A percentile compares a stretch with the other conserved stretches of the same genome.
Evolutionary conservation across 2,329 filamentous ascomycete genomes (phyloP).

Genomic region (Aspergillus fumigatus): DNA sequence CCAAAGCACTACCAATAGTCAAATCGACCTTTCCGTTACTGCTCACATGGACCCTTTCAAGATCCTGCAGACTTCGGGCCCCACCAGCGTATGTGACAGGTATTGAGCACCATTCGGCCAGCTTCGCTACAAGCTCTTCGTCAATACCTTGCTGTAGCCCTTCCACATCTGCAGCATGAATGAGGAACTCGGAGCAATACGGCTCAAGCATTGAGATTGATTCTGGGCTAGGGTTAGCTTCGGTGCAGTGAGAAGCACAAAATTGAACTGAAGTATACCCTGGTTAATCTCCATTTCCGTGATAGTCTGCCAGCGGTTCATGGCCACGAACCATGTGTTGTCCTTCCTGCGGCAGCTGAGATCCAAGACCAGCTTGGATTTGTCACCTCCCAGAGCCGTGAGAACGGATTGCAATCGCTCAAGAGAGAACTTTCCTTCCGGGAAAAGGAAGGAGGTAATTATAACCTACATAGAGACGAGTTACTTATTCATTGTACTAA

Average conservation of each 20-base stretch:
- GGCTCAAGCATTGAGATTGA: conserved; percentile 77
- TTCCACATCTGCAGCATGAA: conserved; percentile 96
- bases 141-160: conserved; percentile 90
- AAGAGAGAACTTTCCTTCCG: conserved; percentile 74
- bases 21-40: conserved; percentile 82
- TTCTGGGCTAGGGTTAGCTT: conserved; percentile 48
- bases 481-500: neutral
- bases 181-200: conserved; percentile 93
- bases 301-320: conserved; percentile 98
- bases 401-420: conserved; percentile 71
- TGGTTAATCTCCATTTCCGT: conserved; percentile 92
- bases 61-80: conserved; percentile 74
- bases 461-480: conserved; percentile 65
- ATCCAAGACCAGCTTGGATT: conserved; percentile 82
- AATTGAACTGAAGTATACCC: conserved; percentile 50
- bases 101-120: conserved; percentile 83
- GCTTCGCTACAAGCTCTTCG: conserved; percentile 68
- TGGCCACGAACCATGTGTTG: conserved; percentile 88
- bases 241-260: neutral
- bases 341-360: conserved; percentile 79
- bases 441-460: conserved; percentile 93
- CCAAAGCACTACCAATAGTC: conserved; percentile 92
- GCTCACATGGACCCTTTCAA: conserved; percentile 73
- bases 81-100: conserved; percentile 96
- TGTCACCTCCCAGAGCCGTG: conserved; percentile 66